Conservation (phyloP, 352 stramenopile genomes). For the Phytophthora hibernalis region DNA sequence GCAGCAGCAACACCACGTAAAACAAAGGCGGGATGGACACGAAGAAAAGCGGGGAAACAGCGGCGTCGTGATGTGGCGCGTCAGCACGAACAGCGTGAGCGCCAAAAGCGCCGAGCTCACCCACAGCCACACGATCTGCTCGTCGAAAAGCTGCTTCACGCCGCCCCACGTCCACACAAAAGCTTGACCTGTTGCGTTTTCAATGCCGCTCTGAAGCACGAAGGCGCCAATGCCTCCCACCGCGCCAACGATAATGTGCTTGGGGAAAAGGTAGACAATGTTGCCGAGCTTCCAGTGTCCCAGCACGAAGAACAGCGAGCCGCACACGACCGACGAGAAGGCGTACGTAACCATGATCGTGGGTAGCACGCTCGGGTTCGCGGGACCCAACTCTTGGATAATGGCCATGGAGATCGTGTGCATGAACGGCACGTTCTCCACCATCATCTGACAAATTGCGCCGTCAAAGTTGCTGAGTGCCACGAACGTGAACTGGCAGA, state of each 20-base stretch:
- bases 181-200: conserved; percentile 79
- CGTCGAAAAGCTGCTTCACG: conserved; percentile 58
- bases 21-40: conserved; percentile 83
- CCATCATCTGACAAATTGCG: conserved; percentile 92
- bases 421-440: conserved; percentile 97
- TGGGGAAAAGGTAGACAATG: conserved; percentile 95
- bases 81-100: conserved; percentile 58
- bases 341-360: conserved; percentile 94
- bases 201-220: conserved; percentile 84
- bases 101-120: conserved; percentile 65
- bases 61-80: conserved; percentile 60
- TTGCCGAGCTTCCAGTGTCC: conserved; percentile 91
- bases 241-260: conserved; percentile 95
- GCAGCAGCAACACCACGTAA: conserved; percentile 63
- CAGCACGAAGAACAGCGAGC: conserved; percentile 89
- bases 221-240: conserved; percentile 94
- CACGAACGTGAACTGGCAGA: conserved; percentile 87
- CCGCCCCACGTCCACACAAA: conserved; percentile 68
- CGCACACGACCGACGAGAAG: conserved; percentile 90
- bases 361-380: conserved; percentile 76
- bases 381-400: conserved; percentile 84
- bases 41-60: conserved; percentile 85
- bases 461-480: conserved; percentile 78
- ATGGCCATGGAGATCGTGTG: conserved; percentile 89
- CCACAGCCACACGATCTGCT: conserved; percentile 74